Percentiles rank a stretch among this genome's conserved stretches.
Conservation (phyloP, 768 basidiomycete species). For the Boletus insuetus region DNA sequence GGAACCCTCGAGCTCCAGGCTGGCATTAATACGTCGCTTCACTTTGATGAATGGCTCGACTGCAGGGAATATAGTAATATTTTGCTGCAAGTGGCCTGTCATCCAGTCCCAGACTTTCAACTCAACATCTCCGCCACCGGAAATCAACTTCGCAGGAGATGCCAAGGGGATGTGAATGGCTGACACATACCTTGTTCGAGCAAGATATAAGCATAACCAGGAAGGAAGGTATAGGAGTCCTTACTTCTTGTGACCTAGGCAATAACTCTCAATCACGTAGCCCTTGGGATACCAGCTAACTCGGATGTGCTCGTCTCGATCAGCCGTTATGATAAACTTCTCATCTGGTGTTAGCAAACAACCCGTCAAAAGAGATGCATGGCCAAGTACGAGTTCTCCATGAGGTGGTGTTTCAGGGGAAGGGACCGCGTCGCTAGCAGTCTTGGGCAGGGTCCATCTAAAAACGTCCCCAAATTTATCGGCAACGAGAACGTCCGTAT, state of each 20-base stretch:
- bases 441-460: constrained; percentile 43
- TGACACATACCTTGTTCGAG: constrained; percentile 66
- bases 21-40: constrained; percentile 21
- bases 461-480: constrained; percentile 98
- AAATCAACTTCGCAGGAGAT: constrained; percentile 54
- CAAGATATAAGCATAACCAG: background rate
- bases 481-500: constrained; percentile 71
- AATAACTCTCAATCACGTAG: constrained; percentile 81
- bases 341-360: constrained; percentile 68
- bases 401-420: constrained; percentile 71
- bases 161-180: constrained; percentile 67
- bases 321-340: constrained; percentile 80
- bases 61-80: constrained; percentile 48
- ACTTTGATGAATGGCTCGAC: constrained; percentile 49
- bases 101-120: constrained; percentile 83
- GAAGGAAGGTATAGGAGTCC: constrained; percentile 19
- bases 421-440: constrained; percentile 32
- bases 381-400: constrained; percentile 77
- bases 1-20: constrained; percentile 22
- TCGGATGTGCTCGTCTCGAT: constrained; percentile 94
- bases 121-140: constrained; percentile 82
- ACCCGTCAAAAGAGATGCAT: constrained; percentile 79
- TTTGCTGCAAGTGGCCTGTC: constrained; percentile 50
- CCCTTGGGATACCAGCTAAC: constrained; percentile 88
- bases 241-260: constrained; percentile 81